Base-by-base conservation (phyloP, 2,329 filamentous ascomycete species). In the Neofusicoccum cordaticola region DNA sequence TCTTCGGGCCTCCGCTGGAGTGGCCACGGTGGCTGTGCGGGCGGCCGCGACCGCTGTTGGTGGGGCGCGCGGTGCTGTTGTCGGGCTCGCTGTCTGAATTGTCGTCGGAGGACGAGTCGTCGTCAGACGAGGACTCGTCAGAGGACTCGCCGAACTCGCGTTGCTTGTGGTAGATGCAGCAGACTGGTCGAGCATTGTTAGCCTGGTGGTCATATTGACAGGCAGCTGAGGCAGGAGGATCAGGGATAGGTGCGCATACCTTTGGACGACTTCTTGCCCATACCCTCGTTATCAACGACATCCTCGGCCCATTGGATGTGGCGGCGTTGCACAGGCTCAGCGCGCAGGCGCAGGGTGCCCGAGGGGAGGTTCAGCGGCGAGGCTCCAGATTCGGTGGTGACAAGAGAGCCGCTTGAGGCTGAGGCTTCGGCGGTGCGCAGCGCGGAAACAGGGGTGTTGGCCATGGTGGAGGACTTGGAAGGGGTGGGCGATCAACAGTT, bases 151-250 rank as follows among this genome's bases (percentile, higher is more conserved):
- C 75, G 15, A 73, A 72, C 41, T 71, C 74, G 69, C 90, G 90
- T 6, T 92, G 89, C 66, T 90, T 90, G 80, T 97, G 94, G 80
- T 97, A 99, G 77, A 99, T 99, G 78, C 95, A 99, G 84, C 95
- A 99, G n/a, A 98, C 95, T 96, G 58, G 8, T 12, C 5, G 8
- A 52, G 37, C 37, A 15, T n/a, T 8, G 66, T 71, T 66, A 72
- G 67, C 47, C 37, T 39, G 35, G 19, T 53, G 44, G 22, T 35
- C 31, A 6, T 34, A 11, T 50, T 47, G 13, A 17, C 19, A 12
- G 27, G 4, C 22, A 3, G 31, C 22, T 19, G 53, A 22, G 5
- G 62, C 41, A 39, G 41, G 19, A 27, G n/a, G 27, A 9, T 17
- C 15, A 37, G 45, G n/a, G n/a, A 22, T 4, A 12, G 9, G 34